Percentiles rank a stretch among this genome's conserved stretches.
Conservation (phyloP, 2,329 filamentous ascomycete genomes). For the Fusarium nurragi region DNA sequence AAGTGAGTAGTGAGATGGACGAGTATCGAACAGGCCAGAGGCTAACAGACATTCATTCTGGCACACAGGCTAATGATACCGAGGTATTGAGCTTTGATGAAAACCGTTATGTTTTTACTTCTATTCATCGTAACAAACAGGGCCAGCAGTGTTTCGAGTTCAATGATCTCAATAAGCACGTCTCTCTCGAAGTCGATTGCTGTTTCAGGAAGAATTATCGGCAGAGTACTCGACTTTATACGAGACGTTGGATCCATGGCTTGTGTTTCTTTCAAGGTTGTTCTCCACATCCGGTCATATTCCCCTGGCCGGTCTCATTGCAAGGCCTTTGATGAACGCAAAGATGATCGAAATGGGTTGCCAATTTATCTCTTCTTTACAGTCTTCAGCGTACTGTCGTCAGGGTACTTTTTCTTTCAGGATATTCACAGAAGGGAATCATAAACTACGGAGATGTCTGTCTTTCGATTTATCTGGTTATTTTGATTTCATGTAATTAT, state of each 20-base stretch:
- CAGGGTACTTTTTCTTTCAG: no score
- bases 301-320: not conserved
- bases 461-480: no score
- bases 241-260: not conserved
- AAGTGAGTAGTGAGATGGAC: not conserved
- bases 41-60: no score
- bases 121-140: not conserved
- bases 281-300: accelerated
- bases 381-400: no score
- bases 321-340: not conserved
- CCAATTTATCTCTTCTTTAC: no score
- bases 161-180: not conserved
- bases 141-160: not conserved
- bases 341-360: no score
- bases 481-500: no score
- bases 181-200: not conserved
- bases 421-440: no score
- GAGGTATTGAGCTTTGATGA: not conserved
- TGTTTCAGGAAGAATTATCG: accelerated
- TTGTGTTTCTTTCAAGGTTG: not conserved
- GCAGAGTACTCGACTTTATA: not conserved
- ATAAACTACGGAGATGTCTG: no score
- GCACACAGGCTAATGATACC: not conserved
- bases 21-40: not conserved
- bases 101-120: not conserved